A percentile compares a stretch with the other conserved stretches of the same genome.
These are phyloP conservation scores for Eimeria sp. DNA, from an alignment of 169 alveolate species.

Conservation along the genomic window DNA sequence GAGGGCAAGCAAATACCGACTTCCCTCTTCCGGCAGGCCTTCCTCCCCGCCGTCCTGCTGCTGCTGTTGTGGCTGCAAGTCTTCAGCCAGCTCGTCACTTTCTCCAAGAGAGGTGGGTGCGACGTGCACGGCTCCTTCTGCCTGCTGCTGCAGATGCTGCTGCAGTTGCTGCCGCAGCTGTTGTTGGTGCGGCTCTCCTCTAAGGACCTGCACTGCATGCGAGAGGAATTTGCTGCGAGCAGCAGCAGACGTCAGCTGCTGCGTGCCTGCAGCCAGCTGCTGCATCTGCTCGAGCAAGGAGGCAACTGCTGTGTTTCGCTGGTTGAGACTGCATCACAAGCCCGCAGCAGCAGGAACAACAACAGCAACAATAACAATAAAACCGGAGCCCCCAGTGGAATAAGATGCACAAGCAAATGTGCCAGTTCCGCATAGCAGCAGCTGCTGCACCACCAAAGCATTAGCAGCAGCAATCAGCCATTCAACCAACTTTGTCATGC, in stretches of 20 bases:
- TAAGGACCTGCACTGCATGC: constrained; percentile 40
- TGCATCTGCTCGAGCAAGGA: constrained; percentile 85
- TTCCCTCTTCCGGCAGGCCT: constrained; percentile 7
- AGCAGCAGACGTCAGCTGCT: constrained; percentile 17
- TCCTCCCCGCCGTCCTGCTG: constrained; percentile 42
- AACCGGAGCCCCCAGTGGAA: too few species aligned
- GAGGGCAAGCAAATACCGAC: constrained; percentile 4
- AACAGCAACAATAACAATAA: neutral
- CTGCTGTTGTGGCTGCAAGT: constrained; percentile 50
- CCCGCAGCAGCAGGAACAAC: constrained; percentile 61
- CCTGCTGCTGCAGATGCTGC: constrained; percentile 54
- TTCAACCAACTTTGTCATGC: neutral
- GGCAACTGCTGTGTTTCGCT: constrained; percentile 86
- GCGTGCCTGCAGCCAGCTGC: constrained; percentile 67
- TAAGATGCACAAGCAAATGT: too few species aligned
- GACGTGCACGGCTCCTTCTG: neutral
- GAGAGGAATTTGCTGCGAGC: constrained; percentile 36
- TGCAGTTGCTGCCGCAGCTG: constrained; percentile 44
- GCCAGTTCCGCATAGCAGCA: too few species aligned
- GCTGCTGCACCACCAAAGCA: neutral
- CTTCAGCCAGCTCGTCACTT: neutral
- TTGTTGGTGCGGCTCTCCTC: constrained; percentile 71
- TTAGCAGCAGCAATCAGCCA: neutral
- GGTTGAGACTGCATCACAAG: constrained; percentile 77
- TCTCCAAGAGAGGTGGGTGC: neutral